Evolutionary conservation across 2,329 filamentous ascomycete species (phyloP), one percentile per base, ranked within the genome.

Genomic region (Phyllosticta citribraziliensis): DNA sequence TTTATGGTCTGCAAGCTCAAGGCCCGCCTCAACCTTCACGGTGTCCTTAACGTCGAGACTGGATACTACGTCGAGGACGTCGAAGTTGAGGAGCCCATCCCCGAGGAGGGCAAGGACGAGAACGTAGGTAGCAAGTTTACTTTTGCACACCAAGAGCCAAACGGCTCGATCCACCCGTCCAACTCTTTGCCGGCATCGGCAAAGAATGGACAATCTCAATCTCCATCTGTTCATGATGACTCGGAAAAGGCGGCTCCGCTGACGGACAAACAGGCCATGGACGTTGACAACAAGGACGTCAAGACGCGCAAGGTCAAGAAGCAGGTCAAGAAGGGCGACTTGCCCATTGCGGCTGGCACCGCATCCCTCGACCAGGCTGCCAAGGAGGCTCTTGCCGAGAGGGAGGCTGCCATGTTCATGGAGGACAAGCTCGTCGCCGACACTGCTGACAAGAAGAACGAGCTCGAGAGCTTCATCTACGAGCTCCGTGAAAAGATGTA

Each of bases 1-100:
- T 99, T 97, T 76, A 97, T 99, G 93, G 95, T 97, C 71, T 99
- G 94, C 88, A 99, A 99, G 82, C 87, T 99, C 65, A 97, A 97
- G 84, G 93, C 94, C 55, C 87, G 94, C 65, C 84, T 99, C 61
- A 99, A 99, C 79, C 84, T 97, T 66, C 92, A 97, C 79, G 94
- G 94, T 75, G 85, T 99, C 63, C 82, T 99, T 67, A 97, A 97
- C 73, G 88, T 99, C 47, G 94, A 99, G 80, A 92, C 87, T 65
- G 94, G 92, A 64, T 99, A 99, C 82, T 97, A 91, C 70, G 94
- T 99, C 59, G 94, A 99, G 80, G 94, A 99, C 73, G 86, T 95
- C 72, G 94, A 99, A 78, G 87, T 97, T 61, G 94, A 99, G 79
- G 92, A 96, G 80, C 90, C 93, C 65, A 81, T 96, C 64, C 88